Evolutionary conservation across 345 rosid genomes (phyloP).

Genomic region (Lumnitzera racemosa): DNA sequence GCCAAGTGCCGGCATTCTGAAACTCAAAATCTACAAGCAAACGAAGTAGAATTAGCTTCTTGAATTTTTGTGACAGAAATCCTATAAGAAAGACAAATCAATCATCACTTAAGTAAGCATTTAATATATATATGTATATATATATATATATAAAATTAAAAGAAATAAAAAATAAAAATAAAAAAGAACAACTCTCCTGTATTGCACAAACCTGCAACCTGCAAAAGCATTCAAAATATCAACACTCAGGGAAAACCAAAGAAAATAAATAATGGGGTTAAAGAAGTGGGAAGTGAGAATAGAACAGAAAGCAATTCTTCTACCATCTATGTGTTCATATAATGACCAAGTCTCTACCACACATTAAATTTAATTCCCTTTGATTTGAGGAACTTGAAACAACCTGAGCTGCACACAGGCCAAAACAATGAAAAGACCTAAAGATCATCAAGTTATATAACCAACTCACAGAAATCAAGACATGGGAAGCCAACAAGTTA

Average conservation of each 20-base stretch:
- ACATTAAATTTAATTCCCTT: slow-evolving; percentile 10
- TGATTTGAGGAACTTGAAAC: slow-evolving; percentile 11
- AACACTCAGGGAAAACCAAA: slow-evolving; percentile 12
- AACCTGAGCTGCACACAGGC: slow-evolving; percentile 16
- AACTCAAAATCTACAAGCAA: slow-evolving; percentile 12
- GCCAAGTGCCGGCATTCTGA: not conserved
- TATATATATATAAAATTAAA: no score
- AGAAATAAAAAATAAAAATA: slow-evolving; percentile 1
- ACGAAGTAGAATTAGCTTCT: not conserved
- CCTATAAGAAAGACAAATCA: slow-evolving; percentile 12
- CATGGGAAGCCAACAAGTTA: no score
- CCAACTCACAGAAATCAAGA: no score
- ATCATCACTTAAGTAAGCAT: slow-evolving; percentile 10
- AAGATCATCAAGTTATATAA: no score
- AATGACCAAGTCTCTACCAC: slow-evolving; percentile 12
- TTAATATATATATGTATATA: no score
- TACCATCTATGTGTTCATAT: not conserved
- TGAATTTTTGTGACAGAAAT: not conserved
- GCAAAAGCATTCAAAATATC: slow-evolving; percentile 51
- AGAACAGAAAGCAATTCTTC: not conserved
- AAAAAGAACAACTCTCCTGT: slow-evolving; percentile 37
- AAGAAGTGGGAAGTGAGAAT: no score
- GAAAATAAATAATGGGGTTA: slow-evolving; percentile 21
- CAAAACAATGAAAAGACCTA: not conserved
- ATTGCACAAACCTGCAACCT: slow-evolving; percentile 43